phyloP scores from a whole-genome alignment of 306 rosid species.

The Lathyrus sativus region DNA sequence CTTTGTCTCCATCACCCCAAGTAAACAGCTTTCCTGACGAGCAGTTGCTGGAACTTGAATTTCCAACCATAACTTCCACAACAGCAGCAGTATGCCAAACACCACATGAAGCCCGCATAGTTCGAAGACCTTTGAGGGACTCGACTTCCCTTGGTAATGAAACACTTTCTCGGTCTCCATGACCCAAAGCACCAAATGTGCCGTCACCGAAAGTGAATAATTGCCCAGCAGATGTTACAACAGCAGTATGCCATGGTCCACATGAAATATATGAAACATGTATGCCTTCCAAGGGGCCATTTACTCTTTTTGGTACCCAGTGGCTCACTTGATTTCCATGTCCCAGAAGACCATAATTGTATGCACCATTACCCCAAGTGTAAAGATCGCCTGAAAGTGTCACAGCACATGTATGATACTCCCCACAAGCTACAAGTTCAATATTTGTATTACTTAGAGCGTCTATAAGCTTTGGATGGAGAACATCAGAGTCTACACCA shows the following conservation, averaged over 20 bases:
- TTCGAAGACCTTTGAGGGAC: conserved; percentile 94
- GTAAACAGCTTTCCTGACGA: conserved; percentile 97
- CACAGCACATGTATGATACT: conserved; percentile 95
- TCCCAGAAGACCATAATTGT: conserved; percentile 92
- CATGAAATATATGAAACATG: conserved; percentile 94
- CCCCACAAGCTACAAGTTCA: conserved; percentile 99
- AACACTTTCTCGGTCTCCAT: conserved; percentile 77
- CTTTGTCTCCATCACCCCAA: conserved; percentile 99
- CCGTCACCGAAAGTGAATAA: conserved; percentile 98
- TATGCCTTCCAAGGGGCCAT: conserved; percentile 93
- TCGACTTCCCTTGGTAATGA: conserved; percentile 96
- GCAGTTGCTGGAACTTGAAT: conserved; percentile 86
- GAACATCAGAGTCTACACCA: conserved; percentile 91
- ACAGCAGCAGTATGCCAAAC: conserved; percentile 99
- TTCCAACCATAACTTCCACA: conserved; percentile 97
- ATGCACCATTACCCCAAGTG: conserved; percentile 98
- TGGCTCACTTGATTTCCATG: conserved; percentile 99
- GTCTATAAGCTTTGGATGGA: conserved; percentile 91
- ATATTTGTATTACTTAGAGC: conserved; percentile 79
- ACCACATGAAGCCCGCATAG: conserved; percentile 96
- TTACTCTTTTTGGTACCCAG: conserved; percentile 97
- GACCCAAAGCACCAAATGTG: conserved; percentile 96
- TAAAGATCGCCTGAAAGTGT: conserved; percentile 96
- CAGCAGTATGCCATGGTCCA: conserved; percentile 99
- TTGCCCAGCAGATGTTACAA: conserved; percentile 96